Conservation (phyloP, 495 filamentous ascomycete species). For the Penicillium psychrofluorescens region DNA sequence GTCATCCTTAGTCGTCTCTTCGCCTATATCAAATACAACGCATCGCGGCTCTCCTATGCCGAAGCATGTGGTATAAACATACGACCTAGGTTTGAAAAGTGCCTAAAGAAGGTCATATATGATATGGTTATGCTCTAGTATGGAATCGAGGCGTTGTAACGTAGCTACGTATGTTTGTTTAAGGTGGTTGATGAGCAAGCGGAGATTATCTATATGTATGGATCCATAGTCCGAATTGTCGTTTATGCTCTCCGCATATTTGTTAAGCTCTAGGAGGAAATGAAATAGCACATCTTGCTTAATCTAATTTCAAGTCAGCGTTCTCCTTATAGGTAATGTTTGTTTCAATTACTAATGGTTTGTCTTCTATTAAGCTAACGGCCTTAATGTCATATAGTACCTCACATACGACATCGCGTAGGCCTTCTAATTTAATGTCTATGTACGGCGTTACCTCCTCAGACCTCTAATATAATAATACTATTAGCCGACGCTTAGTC, state of each 20-base stretch:
- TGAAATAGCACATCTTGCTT: constrained; percentile 25
- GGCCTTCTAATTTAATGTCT: constrained; percentile 21
- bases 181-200: constrained; percentile 33
- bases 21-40: constrained; percentile 65
- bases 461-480: constrained; percentile 14
- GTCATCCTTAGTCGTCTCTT: constrained; percentile 16
- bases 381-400: constrained; percentile 22
- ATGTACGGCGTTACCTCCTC: constrained; percentile 13
- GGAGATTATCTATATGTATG: constrained; percentile 19
- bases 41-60: constrained; percentile 33
- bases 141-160: constrained; percentile 25
- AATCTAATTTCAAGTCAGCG: constrained; percentile 17
- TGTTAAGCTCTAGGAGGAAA: constrained; percentile 24
- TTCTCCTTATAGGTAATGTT: constrained; percentile 4
- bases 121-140: constrained; percentile 29
- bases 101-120: constrained; percentile 24
- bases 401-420: constrained; percentile 22
- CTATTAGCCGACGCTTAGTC: constrained; percentile 4
- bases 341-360: constrained; percentile 12
- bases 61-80: constrained; percentile 25
- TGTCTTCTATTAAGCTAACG: constrained; percentile 22
- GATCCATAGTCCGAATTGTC: constrained; percentile 3
- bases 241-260: constrained; percentile 2
- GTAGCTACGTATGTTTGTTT: constrained; percentile 25
- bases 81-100: constrained; percentile 18